These are phyloP conservation scores for Tetrahymena elliotti DNA, from an alignment of 73 alveolate species.

Conservation along the genomic window DNA sequence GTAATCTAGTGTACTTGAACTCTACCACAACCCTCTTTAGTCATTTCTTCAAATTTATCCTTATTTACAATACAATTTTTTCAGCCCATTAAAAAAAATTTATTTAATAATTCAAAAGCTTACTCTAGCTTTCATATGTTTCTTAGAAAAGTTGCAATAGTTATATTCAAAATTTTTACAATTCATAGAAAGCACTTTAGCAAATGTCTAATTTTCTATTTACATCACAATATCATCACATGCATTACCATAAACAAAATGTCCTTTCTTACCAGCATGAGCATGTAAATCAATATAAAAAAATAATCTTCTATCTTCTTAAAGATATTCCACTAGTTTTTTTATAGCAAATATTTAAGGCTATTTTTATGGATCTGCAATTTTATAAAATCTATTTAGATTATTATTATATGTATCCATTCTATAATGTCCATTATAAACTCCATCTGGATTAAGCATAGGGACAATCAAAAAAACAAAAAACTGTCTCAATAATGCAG, in stretches of 20 bases:
- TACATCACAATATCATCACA: conserved; percentile 32
- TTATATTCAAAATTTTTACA: conserved; percentile 56
- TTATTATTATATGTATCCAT: conserved; percentile 43
- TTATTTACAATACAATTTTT: background rate
- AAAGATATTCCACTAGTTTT: conserved; percentile 19
- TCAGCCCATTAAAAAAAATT: background rate
- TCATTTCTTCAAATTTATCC: conserved; percentile 46
- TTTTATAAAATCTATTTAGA: conserved; percentile 47
- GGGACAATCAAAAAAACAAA: conserved; percentile 57
- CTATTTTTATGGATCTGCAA: conserved; percentile 30
- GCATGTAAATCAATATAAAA: conserved; percentile 66
- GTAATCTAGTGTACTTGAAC: conserved; percentile 51
- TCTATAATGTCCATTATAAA: conserved; percentile 50
- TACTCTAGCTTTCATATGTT: conserved; percentile 41
- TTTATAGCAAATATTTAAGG: conserved; percentile 68
- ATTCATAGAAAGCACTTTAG: conserved; percentile 60
- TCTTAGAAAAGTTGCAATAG: conserved; percentile 54
- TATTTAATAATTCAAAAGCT: background rate
- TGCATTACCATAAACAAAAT: conserved; percentile 61
- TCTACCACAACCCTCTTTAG: conserved; percentile 63
- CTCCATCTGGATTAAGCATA: conserved; percentile 60
- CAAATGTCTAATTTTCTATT: conserved; percentile 32
- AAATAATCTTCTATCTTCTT: conserved; percentile 32
- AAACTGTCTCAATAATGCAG: conserved; percentile 29
- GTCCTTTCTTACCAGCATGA: conserved; percentile 62